A percentile compares a stretch with the other conserved stretches of the same genome.
These are phyloP conservation scores for Pseudozyma pruni DNA, from an alignment of 1,284 basidiomycete species.

Conservation along the genomic window DNA sequence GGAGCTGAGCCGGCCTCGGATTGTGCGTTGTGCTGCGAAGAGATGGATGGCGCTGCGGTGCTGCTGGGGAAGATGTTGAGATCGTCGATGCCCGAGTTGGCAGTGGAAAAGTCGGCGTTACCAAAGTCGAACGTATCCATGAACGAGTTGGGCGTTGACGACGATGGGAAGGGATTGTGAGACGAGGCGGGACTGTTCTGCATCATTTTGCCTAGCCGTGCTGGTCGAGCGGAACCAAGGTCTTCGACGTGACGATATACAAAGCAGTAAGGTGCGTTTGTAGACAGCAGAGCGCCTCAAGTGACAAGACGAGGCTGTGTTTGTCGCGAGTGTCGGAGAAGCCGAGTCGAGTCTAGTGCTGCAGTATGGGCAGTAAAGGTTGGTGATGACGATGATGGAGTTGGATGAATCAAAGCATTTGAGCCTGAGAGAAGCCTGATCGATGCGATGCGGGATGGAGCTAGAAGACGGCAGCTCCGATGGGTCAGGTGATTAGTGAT, in stretches of 20 bases:
- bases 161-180: constrained; percentile 24
- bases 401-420: background rate
- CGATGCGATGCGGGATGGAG: background rate
- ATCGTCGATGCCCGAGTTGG: constrained; percentile 50
- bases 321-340: background rate
- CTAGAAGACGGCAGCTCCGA: background rate
- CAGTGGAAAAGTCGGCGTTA: constrained; percentile 37
- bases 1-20: constrained; percentile 39
- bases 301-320: background rate
- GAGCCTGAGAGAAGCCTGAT: background rate
- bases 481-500: too few species aligned
- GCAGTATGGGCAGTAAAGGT: background rate
- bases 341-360: background rate
- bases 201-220: constrained; percentile 12
- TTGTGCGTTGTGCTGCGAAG: constrained; percentile 22
- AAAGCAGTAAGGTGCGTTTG: background rate
- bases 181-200: constrained; percentile 42
- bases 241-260: too few species aligned
- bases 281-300: background rate
- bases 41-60: constrained; percentile 12
- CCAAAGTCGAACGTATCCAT: constrained; percentile 61
- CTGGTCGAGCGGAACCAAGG: background rate
- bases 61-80: constrained; percentile 40
- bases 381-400: background rate
- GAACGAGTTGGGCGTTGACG: constrained; percentile 46